Evolutionary conservation across 169 alveolate genomes (phyloP).

Genomic region (Plasmodium adleri): DNA sequence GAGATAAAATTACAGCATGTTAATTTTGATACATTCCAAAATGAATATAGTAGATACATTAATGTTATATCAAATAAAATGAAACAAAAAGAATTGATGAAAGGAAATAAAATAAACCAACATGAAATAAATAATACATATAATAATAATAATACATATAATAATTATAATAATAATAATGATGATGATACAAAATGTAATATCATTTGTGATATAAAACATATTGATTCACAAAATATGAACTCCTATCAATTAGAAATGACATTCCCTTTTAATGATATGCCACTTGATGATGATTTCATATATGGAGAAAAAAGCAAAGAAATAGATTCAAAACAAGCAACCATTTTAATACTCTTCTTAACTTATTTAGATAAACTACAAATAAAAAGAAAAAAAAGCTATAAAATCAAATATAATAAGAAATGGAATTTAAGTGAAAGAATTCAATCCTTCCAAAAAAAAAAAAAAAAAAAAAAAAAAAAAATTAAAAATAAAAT

Average conservation of each 20-base stretch:
- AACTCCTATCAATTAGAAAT: slow-evolving; percentile 7
- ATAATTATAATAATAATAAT: neutral
- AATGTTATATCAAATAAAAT: neutral
- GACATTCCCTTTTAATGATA: slow-evolving; percentile 27
- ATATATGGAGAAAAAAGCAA: slow-evolving; percentile 39
- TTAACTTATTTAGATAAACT: slow-evolving; percentile 18
- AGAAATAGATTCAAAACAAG: slow-evolving; percentile 23
- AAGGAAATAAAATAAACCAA: neutral
- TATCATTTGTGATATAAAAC: too few species aligned
- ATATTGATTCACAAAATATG: neutral
- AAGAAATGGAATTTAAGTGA: neutral
- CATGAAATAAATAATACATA: neutral
- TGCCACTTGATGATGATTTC: slow-evolving; percentile 45
- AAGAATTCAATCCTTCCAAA: neutral
- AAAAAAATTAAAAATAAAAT: neutral
- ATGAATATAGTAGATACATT: neutral
- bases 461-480: neutral
- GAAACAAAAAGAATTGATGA: neutral
- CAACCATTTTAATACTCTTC: slow-evolving; percentile 33
- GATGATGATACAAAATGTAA: neutral
- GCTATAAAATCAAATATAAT: neutral
- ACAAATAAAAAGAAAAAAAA: slow-evolving; percentile 22
- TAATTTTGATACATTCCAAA: slow-evolving; percentile 9
- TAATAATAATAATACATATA: neutral
- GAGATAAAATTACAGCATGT: slow-evolving; percentile 37